Base-by-base conservation (phyloP, 805 yeast species). In the Kodamaea jinghongensis region DNA sequence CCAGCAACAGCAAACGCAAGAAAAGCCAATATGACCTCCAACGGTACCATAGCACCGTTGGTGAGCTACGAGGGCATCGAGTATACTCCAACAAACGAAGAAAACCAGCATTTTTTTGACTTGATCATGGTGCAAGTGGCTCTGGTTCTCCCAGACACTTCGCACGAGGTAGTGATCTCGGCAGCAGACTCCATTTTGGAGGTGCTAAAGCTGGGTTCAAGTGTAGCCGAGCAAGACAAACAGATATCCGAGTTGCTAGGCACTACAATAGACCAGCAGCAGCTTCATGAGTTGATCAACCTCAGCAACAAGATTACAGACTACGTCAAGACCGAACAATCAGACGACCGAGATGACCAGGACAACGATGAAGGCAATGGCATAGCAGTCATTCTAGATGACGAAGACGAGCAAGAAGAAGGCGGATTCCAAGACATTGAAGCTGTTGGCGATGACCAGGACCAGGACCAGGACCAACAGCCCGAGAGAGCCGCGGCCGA, bases 161-260 rank as follows among this genome's bases (percentile, higher is more conserved):
- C 90, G 6, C 88, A 84, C 41, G 86, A 79, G 31, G 76, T 80
- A 2, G 71, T 88, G 2, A 56, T 79, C 14, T 82, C 93, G 3
- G 86, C 89, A 4, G 78, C 87, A 2, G 93, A 86, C 55, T 65
- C 81, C 3, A 54, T 81, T 0, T 50, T 86, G 28, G 83, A 76
- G 46, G 60, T 73, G 1, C 50, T 84, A 43, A 79, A 76, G 49
- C 67, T 70, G 36, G 79, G 70, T 1, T 64, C 59, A 1, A 41
- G 60, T 1, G 58, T 69, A 1, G 79, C 76, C 13, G 46, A 50
- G 3, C 63, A 61, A 6, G 75, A 75, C 46, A 76, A 76, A 34
- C 31, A 39, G 26, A 9, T 39, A 14, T 52, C 58, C n/a, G 73
- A 71, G 34, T 53, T 85, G 2, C 78, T 78, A 38, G 70, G 65